Evolutionary conservation across 140 eudicot species (phyloP).

Genomic region (Cichorium intybus): DNA sequence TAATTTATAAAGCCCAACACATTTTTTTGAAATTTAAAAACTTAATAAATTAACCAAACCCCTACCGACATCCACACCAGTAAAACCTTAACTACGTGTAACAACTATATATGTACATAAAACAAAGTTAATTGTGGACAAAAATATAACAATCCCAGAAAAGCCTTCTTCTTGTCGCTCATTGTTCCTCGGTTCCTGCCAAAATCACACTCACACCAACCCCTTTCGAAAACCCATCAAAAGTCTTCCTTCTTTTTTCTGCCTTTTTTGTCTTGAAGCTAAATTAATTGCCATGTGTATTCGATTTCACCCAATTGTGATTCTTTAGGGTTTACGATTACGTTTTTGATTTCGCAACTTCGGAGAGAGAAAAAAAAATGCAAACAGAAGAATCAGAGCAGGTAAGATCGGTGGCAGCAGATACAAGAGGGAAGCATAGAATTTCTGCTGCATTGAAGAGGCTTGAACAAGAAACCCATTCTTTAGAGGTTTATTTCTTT

Average conservation of each 20-base stretch:
- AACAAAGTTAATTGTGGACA: background rate
- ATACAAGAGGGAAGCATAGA: slow-evolving; percentile 81
- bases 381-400: slow-evolving; percentile 2
- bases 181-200: background rate
- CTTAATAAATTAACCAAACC: too few relatives aligned
- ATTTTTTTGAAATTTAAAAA: too few relatives aligned
- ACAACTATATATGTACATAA: background rate
- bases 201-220: background rate
- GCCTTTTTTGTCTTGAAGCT: background rate
- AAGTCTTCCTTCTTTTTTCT: background rate
- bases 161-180: slow-evolving; percentile 2
- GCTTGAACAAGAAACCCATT: slow-evolving; percentile 82
- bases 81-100: background rate
- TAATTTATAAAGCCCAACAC: too few relatives aligned
- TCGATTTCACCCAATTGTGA: background rate
- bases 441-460: slow-evolving; percentile 90
- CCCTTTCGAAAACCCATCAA: background rate
- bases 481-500: slow-evolving; percentile 53
- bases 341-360: background rate
- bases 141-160: slow-evolving; percentile 13
- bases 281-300: background rate
- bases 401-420: slow-evolving; percentile 45
- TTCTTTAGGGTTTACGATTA: background rate
- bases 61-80: background rate
- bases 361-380: background rate